These are phyloP conservation scores for Populus hybrid DNA, from an alignment of 441 rosid genomes.

Conservation along the genomic window DNA sequence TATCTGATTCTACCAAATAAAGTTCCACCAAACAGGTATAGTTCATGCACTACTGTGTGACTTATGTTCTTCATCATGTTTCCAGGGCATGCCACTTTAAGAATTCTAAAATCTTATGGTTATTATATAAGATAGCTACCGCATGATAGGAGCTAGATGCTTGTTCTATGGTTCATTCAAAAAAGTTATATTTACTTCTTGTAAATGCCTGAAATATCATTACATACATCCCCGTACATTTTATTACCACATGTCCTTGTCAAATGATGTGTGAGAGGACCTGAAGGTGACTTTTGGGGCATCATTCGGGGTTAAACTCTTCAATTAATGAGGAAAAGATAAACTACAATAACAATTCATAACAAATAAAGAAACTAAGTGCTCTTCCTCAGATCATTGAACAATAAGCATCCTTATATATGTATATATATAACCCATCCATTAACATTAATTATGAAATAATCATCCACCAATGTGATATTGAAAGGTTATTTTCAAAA, in stretches of 20 bases:
- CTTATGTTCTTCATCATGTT: constrained; percentile 9
- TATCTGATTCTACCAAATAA: constrained; percentile 93
- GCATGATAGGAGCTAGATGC: neutral
- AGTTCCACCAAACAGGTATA: constrained; percentile 92
- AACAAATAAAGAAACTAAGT: too few species aligned
- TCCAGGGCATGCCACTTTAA: neutral
- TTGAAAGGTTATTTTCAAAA: neutral
- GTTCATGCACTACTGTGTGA: constrained; percentile 4
- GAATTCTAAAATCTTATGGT: neutral
- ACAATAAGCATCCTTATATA: neutral
- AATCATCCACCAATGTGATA: neutral
- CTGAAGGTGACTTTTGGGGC: neutral
- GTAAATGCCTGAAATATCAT: neutral
- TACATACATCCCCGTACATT: neutral
- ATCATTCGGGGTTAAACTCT: neutral
- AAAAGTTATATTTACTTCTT: neutral
- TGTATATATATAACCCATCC: neutral
- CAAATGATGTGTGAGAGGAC: neutral
- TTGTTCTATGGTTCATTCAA: neutral
- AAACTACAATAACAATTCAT: too few species aligned
- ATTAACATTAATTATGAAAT: neutral
- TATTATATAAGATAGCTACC: neutral
- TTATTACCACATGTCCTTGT: neutral
- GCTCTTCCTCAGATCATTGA: too few species aligned
- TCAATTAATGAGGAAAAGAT: neutral